Percentiles rank a stretch among this genome's conserved stretches.
phyloP scores from a whole-genome alignment of 164 flowering plant genomes.

The Magnolia kwangsiensis region DNA sequence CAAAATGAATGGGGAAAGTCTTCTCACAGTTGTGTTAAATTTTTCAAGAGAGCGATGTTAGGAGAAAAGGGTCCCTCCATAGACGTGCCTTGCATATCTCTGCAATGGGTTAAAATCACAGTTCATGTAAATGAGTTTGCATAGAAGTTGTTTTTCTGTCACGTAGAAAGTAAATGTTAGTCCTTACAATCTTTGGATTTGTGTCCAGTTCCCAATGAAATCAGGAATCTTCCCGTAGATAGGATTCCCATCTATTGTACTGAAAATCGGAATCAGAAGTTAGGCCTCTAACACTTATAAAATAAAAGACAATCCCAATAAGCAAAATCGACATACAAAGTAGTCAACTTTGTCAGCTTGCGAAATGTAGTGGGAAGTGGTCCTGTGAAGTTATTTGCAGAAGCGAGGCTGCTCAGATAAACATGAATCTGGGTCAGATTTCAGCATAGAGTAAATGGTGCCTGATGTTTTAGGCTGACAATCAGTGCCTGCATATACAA shows the following conservation, averaged over 20 bases:
- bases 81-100: too few relatives aligned
- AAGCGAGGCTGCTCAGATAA: too few relatives aligned
- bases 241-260: slow-evolving; percentile 68
- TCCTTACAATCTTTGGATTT: slow-evolving; percentile 53
- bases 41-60: too few relatives aligned
- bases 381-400: slow-evolving; percentile 60
- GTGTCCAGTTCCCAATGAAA: slow-evolving; percentile 77
- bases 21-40: too few relatives aligned
- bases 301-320: background rate
- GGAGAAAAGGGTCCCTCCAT: too few relatives aligned
- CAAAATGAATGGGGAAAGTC: too few relatives aligned
- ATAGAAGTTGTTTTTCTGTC: background rate
- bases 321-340: slow-evolving; percentile 49
- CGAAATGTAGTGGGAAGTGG: slow-evolving; percentile 45
- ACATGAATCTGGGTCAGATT: too few relatives aligned
- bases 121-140: background rate
- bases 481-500: too few relatives aligned
- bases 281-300: background rate
- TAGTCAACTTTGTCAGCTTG: slow-evolving; percentile 43
- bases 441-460: too few relatives aligned
- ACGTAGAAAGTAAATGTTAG: background rate
- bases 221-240: slow-evolving; percentile 77
- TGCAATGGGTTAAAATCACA: slow-evolving; percentile 21
- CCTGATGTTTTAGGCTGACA: too few relatives aligned
- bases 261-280: slow-evolving; percentile 34